phyloP scores from a whole-genome alignment of 441 rosid genomes.

The Adansonia gregorii region DNA sequence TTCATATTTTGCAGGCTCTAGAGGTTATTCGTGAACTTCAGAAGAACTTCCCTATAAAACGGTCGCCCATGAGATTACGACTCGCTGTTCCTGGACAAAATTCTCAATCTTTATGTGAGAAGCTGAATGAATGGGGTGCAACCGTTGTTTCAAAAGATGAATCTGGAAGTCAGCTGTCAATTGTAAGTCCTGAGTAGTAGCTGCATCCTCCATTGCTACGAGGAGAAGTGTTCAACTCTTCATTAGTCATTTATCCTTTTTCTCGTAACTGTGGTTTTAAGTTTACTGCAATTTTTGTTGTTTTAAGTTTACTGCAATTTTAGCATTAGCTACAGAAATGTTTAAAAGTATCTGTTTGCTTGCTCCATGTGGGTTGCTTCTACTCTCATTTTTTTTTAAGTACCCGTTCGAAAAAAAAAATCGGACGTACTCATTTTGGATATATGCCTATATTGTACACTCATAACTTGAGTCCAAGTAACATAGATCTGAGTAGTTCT shows the following conservation, averaged over 20 bases:
- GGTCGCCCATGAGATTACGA: constrained; percentile 91
- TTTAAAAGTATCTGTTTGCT: not conserved
- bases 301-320: not conserved
- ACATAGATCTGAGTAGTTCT: not conserved
- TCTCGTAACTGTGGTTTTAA: not conserved
- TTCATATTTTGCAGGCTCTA: constrained; percentile 62
- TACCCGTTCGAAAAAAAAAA: no score
- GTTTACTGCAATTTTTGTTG: not conserved
- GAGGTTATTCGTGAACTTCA: constrained; percentile 95
- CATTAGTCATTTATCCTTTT: not conserved
- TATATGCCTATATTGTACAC: no score
- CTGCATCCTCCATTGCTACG: not conserved
- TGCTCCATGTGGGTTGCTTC: not conserved
- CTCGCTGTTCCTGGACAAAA: constrained; percentile 56
- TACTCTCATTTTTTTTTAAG: no score
- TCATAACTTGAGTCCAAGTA: no score
- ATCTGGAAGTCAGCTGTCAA: constrained; percentile 63
- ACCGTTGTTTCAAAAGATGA: constrained; percentile 73
- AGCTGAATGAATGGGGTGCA: constrained; percentile 66
- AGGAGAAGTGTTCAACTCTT: constrained; percentile 11
- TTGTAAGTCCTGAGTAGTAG: constrained; percentile 55
- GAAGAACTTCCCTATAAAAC: constrained; percentile 83
- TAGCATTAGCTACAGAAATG: constrained; percentile 2
- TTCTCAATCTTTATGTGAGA: constrained; percentile 57
- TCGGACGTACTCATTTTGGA: no score